These are phyloP conservation scores for Aspergillus fumigatiaffinis DNA, from an alignment of 2,329 filamentous ascomycete species.

Conservation along the genomic window DNA sequence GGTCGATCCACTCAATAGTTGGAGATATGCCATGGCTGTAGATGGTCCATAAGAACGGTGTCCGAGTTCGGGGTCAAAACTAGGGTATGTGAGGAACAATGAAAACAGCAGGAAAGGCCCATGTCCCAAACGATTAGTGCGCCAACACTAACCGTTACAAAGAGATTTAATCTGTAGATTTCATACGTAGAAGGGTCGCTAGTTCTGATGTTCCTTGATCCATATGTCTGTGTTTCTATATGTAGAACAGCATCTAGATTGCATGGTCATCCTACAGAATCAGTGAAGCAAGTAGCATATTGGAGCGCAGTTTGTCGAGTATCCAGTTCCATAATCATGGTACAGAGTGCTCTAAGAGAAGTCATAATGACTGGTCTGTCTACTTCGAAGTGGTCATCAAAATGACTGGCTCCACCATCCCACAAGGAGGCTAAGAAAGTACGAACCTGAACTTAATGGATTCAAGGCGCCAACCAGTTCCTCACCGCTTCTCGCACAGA, in stretches of 20 bases:
- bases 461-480: constrained; percentile 2
- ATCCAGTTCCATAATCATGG: background rate
- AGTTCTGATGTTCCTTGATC: background rate
- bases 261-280: background rate
- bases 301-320: background rate
- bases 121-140: too few species aligned
- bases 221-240: background rate
- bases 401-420: background rate
- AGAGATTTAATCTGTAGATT: too few species aligned
- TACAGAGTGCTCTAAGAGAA: background rate
- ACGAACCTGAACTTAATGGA: background rate
- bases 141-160: too few species aligned
- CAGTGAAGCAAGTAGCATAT: background rate
- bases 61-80: too few species aligned
- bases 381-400: background rate
- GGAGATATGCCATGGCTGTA: too few species aligned
- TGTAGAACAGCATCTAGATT: background rate
- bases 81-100: too few species aligned
- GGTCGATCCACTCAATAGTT: background rate
- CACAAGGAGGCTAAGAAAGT: background rate
- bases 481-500: constrained; percentile 18
- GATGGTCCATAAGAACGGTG: background rate
- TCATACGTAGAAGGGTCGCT: background rate
- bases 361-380: background rate
- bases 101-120: too few species aligned